Base-by-base conservation (phyloP, 106 monocot genomes). In the Iris macrosiphon region DNA sequence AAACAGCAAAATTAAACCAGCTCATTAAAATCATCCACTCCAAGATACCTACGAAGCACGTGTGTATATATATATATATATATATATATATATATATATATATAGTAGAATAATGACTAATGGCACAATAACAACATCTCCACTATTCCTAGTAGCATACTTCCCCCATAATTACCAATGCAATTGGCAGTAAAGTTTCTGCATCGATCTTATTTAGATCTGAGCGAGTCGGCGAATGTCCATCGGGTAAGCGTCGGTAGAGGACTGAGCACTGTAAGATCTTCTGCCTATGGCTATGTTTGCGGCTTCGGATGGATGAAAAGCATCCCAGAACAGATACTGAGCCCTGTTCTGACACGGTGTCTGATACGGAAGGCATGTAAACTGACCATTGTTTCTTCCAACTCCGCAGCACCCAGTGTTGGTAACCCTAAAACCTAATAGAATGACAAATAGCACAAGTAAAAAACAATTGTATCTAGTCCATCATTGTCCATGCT, bases 341-440 rank as follows among this genome's bases (percentile, higher is more conserved):
- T 66, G 64, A 1, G 66, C 35, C 35, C 95, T 57, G 37, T 89
- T 69, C 12, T 46, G 31, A 65, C 95, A 95, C 1, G 94, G 94
- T 10, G 85, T 74, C 33, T 89, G 85, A 16, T 54, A 68, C 14
- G 94, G 94, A 2, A 95, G 74, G 52, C 95, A 95, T 1, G 89
- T 95, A 7, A 89, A 74, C 41, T 95, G 89, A 0, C 95, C 95
- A 19, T 85, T 85, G 68, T 95, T 89, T 73, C 89, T 89, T 14
- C 95, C 95, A 4, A 95, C 85, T n/a, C 95, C 95, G 51, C 95
- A 95, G 58, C 95, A 95, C 12, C 95, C 95, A 9, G 34, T 63
- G 42, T 95, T 85, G 0, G 69, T 79, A 1, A 89, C 89, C 16
- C 8, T 54, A 18, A 95, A 74, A 0, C 88, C 93, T 93, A 65